Percentiles rank a stretch among this genome's conserved stretches.
These are phyloP conservation scores for Sherardia arvensis DNA, from an alignment of 257 asterid genomes.

Conservation along the genomic window DNA sequence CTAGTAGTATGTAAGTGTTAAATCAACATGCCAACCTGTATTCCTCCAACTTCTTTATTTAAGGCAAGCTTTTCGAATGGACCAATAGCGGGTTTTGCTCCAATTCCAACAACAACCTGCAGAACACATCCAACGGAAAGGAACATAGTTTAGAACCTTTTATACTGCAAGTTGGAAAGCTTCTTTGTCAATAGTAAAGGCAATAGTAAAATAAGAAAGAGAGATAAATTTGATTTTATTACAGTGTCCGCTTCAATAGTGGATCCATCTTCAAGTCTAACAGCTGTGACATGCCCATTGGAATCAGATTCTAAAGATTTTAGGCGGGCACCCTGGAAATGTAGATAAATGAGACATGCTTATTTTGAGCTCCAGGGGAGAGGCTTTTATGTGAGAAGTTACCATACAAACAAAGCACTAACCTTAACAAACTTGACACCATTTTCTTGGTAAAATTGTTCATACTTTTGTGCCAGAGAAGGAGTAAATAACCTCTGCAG, in stretches of 20 bases:
- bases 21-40: slow-evolving; percentile 42
- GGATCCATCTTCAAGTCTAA: slow-evolving; percentile 67
- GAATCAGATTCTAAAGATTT: slow-evolving; percentile 65
- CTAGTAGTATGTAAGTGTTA: background rate
- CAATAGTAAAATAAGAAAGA: background rate
- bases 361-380: background rate
- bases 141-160: background rate
- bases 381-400: slow-evolving; percentile 2
- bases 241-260: slow-evolving; percentile 80
- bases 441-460: slow-evolving; percentile 57
- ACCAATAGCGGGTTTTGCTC: slow-evolving; percentile 79
- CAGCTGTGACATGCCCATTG: slow-evolving; percentile 65
- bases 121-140: slow-evolving; percentile 11
- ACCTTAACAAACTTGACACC: slow-evolving; percentile 90
- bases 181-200: background rate
- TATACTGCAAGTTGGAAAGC: background rate
- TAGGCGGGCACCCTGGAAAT: slow-evolving; percentile 70
- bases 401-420: slow-evolving; percentile 22
- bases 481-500: slow-evolving; percentile 80
- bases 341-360: slow-evolving; percentile 12
- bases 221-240: background rate
- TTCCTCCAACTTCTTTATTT: slow-evolving; percentile 67
- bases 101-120: slow-evolving; percentile 89
- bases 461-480: slow-evolving; percentile 77
- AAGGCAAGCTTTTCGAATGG: slow-evolving; percentile 78